These are phyloP conservation scores for Juncus inflexus DNA, from an alignment of 176 grass and related monocot genomes.

Conservation along the genomic window DNA sequence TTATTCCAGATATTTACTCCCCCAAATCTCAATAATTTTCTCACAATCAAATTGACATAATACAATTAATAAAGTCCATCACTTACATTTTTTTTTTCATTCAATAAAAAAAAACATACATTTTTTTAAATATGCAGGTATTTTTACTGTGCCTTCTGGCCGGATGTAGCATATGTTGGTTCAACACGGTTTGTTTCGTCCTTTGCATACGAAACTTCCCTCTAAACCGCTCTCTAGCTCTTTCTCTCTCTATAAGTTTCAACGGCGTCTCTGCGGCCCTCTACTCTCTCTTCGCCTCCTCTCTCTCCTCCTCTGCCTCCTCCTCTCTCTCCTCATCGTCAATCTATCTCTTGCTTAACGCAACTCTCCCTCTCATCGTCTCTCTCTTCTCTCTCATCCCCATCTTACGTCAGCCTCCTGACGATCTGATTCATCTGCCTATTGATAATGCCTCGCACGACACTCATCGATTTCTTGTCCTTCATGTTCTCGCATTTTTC, in stretches of 20 bases:
- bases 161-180: conserved; percentile 93
- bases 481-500: conserved; percentile 64
- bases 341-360: conserved; percentile 80
- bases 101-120: too few species aligned
- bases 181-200: conserved; percentile 97
- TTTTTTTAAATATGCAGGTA: conserved; percentile 40
- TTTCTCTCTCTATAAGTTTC: conserved; percentile 92
- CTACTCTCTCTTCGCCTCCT: conserved; percentile 58
- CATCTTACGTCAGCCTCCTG: conserved; percentile 45
- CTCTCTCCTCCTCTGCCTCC: conserved; percentile 35
- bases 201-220: conserved; percentile 80
- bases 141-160: conserved; percentile 73
- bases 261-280: conserved; percentile 77
- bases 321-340: conserved; percentile 40
- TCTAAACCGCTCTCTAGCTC: conserved; percentile 54
- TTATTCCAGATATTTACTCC: too few species aligned
- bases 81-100: too few species aligned
- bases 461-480: conserved; percentile 49
- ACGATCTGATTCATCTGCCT: conserved; percentile 32
- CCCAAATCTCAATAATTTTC: too few species aligned
- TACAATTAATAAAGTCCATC: too few species aligned
- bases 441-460: conserved; percentile 28
- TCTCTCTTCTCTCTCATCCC: conserved; percentile 52
- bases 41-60: too few species aligned
- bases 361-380: conserved; percentile 41